Evolutionary conservation across 2,329 filamentous ascomycete genomes (phyloP).

Genomic region (Apiospora sp.): DNA sequence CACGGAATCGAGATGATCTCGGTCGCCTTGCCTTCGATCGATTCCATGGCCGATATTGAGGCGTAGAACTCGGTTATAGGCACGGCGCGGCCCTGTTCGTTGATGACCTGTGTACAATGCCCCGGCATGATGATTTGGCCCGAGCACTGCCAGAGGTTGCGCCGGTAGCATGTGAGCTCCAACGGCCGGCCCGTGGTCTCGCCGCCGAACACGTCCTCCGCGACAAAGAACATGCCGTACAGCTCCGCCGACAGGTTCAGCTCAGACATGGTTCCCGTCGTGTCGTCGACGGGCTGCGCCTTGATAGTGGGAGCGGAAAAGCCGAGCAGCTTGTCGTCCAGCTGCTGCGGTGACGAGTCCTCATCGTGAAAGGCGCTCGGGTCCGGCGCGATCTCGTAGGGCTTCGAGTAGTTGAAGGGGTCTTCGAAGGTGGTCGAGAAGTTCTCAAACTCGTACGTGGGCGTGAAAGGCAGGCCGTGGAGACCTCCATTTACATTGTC

Average conservation of each 20-base stretch:
- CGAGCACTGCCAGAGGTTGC: conserved; percentile 94
- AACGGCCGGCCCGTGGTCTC: conserved; percentile 65
- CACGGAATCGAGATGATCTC: conserved; percentile 97
- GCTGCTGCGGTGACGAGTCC: conserved; percentile 61
- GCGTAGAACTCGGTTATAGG: conserved; percentile 82
- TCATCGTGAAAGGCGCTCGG: conserved; percentile 51
- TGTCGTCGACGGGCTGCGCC: conserved; percentile 70
- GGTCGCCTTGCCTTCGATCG: conserved; percentile 88
- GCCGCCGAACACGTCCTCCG: conserved; percentile 79
- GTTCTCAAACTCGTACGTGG: conserved; percentile 67
- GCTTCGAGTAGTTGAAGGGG: conserved; percentile 66
- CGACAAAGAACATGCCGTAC: conserved; percentile 89
- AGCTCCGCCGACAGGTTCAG: conserved; percentile 76
- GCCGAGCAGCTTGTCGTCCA: conserved; percentile 76
- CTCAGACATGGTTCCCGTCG: conserved; percentile 65
- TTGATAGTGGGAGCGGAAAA: conserved; percentile 72
- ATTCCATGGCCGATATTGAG: conserved; percentile 85
- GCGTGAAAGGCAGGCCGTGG: conserved; percentile 60
- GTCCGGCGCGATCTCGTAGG: conserved; percentile 54
- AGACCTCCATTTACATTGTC: conserved; percentile 53
- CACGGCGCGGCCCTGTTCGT: conserved; percentile 80
- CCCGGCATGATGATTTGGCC: conserved; percentile 84
- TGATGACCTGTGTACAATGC: conserved; percentile 71
- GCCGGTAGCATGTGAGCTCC: conserved; percentile 92
- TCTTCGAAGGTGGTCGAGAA: conserved; percentile 71